These are phyloP conservation scores for Cercospora berteroae DNA, from an alignment of 2,329 filamentous ascomycete genomes.

Conservation along the genomic window DNA sequence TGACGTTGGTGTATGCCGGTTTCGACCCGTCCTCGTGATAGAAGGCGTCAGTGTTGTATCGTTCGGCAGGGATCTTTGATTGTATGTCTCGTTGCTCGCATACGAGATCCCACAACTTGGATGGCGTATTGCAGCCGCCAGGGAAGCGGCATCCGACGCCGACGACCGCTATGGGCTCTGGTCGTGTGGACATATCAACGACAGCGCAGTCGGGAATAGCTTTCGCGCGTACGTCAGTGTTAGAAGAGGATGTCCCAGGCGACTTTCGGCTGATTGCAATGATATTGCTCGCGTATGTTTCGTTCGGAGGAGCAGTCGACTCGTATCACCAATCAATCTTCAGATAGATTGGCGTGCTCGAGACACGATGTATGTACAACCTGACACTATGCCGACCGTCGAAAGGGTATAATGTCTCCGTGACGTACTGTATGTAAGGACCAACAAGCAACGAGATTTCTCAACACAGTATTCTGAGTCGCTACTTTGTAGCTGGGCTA, in stretches of 20 bases:
- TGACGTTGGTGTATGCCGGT: slow-evolving; percentile 21
- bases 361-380: too few relatives aligned
- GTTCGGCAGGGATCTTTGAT: slow-evolving; percentile 15
- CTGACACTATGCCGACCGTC: too few relatives aligned
- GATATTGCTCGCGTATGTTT: background rate
- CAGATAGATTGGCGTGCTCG: too few relatives aligned
- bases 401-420: too few relatives aligned
- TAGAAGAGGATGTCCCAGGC: background rate
- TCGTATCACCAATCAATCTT: too few relatives aligned
- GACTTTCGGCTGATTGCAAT: background rate
- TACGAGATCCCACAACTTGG: slow-evolving; percentile 20
- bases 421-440: too few relatives aligned
- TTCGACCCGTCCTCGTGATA: slow-evolving; percentile 13
- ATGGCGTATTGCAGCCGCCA: slow-evolving; percentile 13
- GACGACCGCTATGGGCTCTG: slow-evolving; percentile 45
- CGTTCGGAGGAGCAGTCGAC: too few relatives aligned
- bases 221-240: background rate
- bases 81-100: slow-evolving; percentile 8
- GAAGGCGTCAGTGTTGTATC: slow-evolving; percentile 26
- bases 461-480: too few relatives aligned
- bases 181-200: slow-evolving; percentile 1
- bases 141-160: slow-evolving; percentile 43
- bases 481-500: too few relatives aligned
- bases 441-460: too few relatives aligned
- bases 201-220: background rate